phyloP scores from a whole-genome alignment of 257 asterid genomes.

The Petunia axillaris region DNA sequence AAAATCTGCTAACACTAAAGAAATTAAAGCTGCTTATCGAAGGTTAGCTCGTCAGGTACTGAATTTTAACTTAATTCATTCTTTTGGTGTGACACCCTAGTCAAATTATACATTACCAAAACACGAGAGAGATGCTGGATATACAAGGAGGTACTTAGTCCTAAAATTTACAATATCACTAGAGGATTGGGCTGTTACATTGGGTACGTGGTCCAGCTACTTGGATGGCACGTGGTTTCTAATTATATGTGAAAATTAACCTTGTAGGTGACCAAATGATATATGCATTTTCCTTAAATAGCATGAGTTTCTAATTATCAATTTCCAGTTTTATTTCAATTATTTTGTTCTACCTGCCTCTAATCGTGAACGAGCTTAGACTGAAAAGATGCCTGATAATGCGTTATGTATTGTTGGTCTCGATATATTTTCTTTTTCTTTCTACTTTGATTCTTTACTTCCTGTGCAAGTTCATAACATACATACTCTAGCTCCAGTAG shows the following conservation, averaged over 20 bases:
- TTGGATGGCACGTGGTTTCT: not conserved
- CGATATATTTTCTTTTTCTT: not conserved
- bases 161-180: no score
- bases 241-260: not conserved
- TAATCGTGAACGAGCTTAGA: not conserved
- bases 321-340: not conserved
- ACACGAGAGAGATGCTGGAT: no score
- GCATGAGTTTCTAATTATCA: not conserved
- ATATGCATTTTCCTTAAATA: not conserved
- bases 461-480: not conserved
- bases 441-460: not conserved
- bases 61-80: not conserved
- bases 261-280: not conserved
- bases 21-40: conserved; percentile 93
- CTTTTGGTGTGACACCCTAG: no score
- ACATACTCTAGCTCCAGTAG: not conserved
- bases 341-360: conserved; percentile 14
- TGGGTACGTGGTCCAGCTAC: no score
- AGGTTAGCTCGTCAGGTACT: conserved; percentile 93
- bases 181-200: no score
- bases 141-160: no score
- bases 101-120: no score
- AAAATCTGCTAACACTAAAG: conserved; percentile 81
- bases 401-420: not conserved
- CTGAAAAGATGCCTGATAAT: not conserved